These are phyloP conservation scores for Diversispora epigaea DNA, from an alignment of 192 early-diverging fungal genomes.

Conservation along the genomic window DNA sequence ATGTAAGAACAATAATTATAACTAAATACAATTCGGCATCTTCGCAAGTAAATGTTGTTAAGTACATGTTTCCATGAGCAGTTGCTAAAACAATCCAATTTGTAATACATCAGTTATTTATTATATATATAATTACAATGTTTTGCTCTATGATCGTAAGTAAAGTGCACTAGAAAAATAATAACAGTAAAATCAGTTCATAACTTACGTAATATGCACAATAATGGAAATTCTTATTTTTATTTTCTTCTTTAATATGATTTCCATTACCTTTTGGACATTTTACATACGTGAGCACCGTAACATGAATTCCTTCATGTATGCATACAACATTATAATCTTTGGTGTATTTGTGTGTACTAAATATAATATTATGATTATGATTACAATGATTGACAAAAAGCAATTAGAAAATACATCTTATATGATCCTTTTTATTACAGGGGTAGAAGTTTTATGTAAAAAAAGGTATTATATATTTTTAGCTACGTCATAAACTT, in stretches of 20 bases:
- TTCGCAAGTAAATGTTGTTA: slow-evolving; percentile 36
- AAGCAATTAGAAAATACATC: background rate
- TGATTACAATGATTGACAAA: background rate
- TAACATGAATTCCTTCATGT: slow-evolving; percentile 40
- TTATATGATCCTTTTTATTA: too few species aligned
- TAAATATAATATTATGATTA: slow-evolving; percentile 18
- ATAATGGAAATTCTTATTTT: slow-evolving; percentile 22
- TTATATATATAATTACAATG: slow-evolving; percentile 25
- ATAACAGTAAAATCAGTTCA: background rate
- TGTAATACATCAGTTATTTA: background rate
- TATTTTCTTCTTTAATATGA: slow-evolving; percentile 14
- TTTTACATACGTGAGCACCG: slow-evolving; percentile 32
- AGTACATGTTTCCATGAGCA: slow-evolving; percentile 42
- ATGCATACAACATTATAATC: slow-evolving; percentile 37
- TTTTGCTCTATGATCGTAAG: slow-evolving; percentile 33
- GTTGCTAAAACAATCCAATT: background rate
- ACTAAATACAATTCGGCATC: slow-evolving; percentile 36
- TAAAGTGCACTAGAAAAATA: slow-evolving; percentile 27
- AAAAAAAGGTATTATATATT: background rate
- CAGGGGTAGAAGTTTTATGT: too few species aligned
- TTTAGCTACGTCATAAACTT: background rate
- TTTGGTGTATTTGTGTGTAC: slow-evolving; percentile 35
- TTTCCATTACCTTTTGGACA: slow-evolving; percentile 35
- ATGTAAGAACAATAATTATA: background rate
- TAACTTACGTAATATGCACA: slow-evolving; percentile 28